Evolutionary conservation across 352 stramenopile species (phyloP).

Genomic region (Globisporangium solare): DNA sequence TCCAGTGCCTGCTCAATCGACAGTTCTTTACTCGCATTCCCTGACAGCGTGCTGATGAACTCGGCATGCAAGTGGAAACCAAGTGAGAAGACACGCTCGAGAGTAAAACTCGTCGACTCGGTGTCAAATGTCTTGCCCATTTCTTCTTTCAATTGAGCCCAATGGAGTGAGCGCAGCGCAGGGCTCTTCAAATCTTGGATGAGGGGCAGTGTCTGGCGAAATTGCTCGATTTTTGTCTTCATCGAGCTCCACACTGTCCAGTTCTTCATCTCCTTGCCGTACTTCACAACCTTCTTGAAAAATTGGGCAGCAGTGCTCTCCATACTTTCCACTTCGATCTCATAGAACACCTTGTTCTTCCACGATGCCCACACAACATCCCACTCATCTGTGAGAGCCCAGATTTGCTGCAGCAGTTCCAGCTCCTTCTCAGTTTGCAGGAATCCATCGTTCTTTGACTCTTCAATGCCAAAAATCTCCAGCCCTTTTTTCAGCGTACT

Average conservation of each 20-base stretch:
- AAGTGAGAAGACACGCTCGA: slow-evolving; percentile 85
- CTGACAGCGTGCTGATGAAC: slow-evolving; percentile 89
- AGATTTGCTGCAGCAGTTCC: slow-evolving; percentile 88
- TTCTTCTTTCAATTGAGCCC: slow-evolving; percentile 85
- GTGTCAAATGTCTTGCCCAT: slow-evolving; percentile 84
- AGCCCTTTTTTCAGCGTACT: slow-evolving; percentile 84
- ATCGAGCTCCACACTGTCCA: slow-evolving; percentile 91
- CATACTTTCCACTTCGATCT: slow-evolving; percentile 92
- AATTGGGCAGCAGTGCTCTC: slow-evolving; percentile 86
- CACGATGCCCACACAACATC: slow-evolving; percentile 86
- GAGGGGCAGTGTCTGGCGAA: slow-evolving; percentile 88
- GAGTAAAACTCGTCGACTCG: slow-evolving; percentile 67
- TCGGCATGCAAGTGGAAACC: slow-evolving; percentile 86
- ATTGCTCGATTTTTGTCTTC: slow-evolving; percentile 93
- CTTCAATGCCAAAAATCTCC: slow-evolving; percentile 91
- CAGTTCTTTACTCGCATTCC: slow-evolving; percentile 90
- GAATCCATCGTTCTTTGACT: slow-evolving; percentile 84
- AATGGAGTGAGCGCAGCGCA: slow-evolving; percentile 84
- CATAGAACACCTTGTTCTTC: slow-evolving; percentile 90
- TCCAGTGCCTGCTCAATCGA: slow-evolving; percentile 89
- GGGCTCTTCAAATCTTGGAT: slow-evolving; percentile 92
- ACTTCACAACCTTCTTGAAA: slow-evolving; percentile 92
- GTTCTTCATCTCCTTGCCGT: slow-evolving; percentile 91
- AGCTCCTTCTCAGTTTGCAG: slow-evolving; percentile 86
- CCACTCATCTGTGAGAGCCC: slow-evolving; percentile 87